These are phyloP conservation scores for Scheffersomyces cryptocercus DNA, from an alignment of 1,139 yeast species.

Conservation along the genomic window DNA sequence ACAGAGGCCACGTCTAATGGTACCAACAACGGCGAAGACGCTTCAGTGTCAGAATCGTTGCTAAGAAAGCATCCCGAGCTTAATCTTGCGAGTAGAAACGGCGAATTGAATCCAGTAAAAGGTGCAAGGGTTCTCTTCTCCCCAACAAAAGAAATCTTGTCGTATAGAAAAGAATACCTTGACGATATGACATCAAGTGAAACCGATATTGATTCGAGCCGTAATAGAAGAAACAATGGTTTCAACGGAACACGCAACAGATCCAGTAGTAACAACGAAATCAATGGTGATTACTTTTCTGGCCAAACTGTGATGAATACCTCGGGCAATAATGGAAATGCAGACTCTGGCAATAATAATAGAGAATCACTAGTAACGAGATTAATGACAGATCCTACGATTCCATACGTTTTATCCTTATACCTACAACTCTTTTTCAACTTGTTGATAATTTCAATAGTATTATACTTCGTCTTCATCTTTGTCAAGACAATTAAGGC, in stretches of 20 bases:
- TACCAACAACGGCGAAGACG: background rate
- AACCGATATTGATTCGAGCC: background rate
- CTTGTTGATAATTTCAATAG: conserved; percentile 52
- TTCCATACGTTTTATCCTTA: conserved; percentile 68
- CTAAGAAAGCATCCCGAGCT: conserved; percentile 35
- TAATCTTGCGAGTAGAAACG: conserved; percentile 28
- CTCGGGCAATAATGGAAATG: background rate
- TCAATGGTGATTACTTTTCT: background rate
- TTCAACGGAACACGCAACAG: background rate
- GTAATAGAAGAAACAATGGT: background rate
- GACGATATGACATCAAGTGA: background rate
- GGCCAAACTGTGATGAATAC: background rate
- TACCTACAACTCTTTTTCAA: conserved; percentile 74
- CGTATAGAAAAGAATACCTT: conserved; percentile 1
- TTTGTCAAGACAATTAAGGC: conserved; percentile 61
- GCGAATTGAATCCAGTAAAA: conserved; percentile 39
- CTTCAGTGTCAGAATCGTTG: conserved; percentile 14
- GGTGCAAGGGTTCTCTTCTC: conserved; percentile 48
- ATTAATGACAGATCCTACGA: conserved; percentile 45
- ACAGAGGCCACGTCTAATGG: background rate
- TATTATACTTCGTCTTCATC: conserved; percentile 55
- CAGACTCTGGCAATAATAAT: background rate
- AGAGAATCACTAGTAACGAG: conserved; percentile 1
- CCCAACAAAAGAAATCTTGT: conserved; percentile 28
- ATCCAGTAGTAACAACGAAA: background rate